Evolutionary conservation across 1,284 basidiomycete genomes (phyloP).

Genomic region (Melampsora abietis-canadensis): DNA sequence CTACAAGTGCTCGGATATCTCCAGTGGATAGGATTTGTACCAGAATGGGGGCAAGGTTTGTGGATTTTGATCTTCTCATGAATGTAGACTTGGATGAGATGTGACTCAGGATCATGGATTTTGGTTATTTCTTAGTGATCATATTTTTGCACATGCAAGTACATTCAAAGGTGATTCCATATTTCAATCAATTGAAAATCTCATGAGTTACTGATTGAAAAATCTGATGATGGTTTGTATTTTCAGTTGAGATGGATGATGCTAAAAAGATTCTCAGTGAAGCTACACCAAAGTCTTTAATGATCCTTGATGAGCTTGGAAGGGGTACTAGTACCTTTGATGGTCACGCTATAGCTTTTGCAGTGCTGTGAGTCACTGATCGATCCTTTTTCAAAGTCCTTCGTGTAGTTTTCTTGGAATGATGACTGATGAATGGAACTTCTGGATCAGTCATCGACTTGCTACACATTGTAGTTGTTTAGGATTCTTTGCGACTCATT

Average conservation of each 20-base stretch:
- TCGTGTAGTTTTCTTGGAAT: conserved; percentile 59
- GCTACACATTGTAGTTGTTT: conserved; percentile 84
- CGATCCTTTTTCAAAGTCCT: conserved; percentile 10
- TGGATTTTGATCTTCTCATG: not conserved
- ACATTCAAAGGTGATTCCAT: conserved; percentile 37
- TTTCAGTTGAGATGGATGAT: conserved; percentile 94
- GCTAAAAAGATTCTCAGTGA: conserved; percentile 56
- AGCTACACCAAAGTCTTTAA: conserved; percentile 82
- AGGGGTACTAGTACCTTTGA: conserved; percentile 56
- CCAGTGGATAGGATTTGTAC: conserved; percentile 93
- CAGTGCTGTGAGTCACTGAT: conserved; percentile 33
- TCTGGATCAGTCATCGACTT: conserved; percentile 73
- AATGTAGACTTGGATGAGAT: conserved; percentile 14
- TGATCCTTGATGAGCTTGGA: conserved; percentile 74
- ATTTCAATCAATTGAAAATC: not conserved
- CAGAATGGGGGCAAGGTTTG: conserved; percentile 82
- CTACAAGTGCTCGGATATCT: conserved; percentile 72
- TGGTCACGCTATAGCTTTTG: conserved; percentile 25
- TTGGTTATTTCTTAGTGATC: conserved; percentile 12
- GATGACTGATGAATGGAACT: conserved; percentile 83
- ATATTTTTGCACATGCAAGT: conserved; percentile 42
- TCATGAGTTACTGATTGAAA: not conserved
- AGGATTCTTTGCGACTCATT: conserved; percentile 68
- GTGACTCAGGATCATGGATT: conserved; percentile 59
- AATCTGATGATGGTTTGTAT: conserved; percentile 78